Base-by-base conservation (phyloP, 2,329 filamentous ascomycete species). In the Ceratocystiopsis sp. region DNA sequence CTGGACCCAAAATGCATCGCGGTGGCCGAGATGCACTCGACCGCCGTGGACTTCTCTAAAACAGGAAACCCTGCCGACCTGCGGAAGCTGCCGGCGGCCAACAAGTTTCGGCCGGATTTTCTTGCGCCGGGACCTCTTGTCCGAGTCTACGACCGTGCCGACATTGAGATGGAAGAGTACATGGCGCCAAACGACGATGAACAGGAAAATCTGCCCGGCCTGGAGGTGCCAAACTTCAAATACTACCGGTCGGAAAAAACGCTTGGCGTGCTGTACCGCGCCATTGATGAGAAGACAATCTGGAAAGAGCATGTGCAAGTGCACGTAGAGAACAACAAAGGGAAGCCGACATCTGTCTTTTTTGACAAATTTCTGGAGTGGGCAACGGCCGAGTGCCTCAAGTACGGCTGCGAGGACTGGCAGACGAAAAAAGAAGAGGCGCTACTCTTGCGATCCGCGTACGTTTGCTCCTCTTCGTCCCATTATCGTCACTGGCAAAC, bases 21-120 rank as follows among this genome's bases (percentile, higher is more conserved):
- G 1, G 62, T 84, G 15, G 78, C 80, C 0, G 64, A 66, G 47
- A 58, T 85, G 53, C 75, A 81, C 49, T 85, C 80, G 0, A 76
- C 68, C 0, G 80, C 78, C 0, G 80, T 85, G 0, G 80, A 85
- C 55, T 85, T 81, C 51, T 82, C 79, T 3, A 84, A 85, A 57
- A 82, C 79, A 0, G 83, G 84, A 0, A 73, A 79, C 21, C 57
- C 68, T 0, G 74, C 76, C 7, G 59, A 69, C 8, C 54, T 70
- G 34, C 55, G 47, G 0, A 51, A 61, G 1, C 57, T 76, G 15
- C 68, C 66, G 1, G 58, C 49, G 16, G 44, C 58, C 12, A 57
- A 55, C 4, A 57, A 51, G 10, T 64, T 53, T 35, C 62, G 71
- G 0, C 72, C 71, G 0, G 71, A 77, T 49, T 76, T 76, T 46